A percentile compares a stretch with the other conserved stretches of the same genome.
These are phyloP conservation scores for Leccinum variicolor DNA, from an alignment of 768 basidiomycete genomes.

Conservation along the genomic window DNA sequence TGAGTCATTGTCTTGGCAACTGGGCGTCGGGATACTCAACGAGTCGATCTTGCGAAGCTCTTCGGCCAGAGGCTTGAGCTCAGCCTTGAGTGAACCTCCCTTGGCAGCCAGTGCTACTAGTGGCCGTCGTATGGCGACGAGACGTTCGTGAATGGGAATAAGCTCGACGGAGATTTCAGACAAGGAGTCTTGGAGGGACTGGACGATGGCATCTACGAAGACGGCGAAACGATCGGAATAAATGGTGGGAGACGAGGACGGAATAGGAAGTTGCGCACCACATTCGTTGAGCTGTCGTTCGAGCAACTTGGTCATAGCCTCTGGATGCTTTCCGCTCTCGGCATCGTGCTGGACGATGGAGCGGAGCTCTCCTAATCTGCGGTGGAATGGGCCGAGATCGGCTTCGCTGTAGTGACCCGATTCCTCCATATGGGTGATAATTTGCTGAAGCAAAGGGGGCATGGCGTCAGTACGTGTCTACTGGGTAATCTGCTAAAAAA, in stretches of 20 bases:
- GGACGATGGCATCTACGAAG: conserved; percentile 66
- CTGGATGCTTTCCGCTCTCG: conserved; percentile 78
- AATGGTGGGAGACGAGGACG: conserved; percentile 4
- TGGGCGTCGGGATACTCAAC: conserved; percentile 58
- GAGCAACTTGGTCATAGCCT: conserved; percentile 83
- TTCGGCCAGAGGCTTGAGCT: conserved; percentile 86
- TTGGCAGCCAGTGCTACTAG: conserved; percentile 87
- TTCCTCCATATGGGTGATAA: conserved; percentile 93
- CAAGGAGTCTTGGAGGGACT: conserved; percentile 77
- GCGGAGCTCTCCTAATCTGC: conserved; percentile 76
- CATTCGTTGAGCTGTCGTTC: conserved; percentile 90
- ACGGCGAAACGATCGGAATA: neutral
- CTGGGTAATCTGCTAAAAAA: conserved; percentile 21
- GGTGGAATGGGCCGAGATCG: conserved; percentile 85
- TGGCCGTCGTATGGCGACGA: conserved; percentile 85
- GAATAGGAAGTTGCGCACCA: conserved; percentile 50
- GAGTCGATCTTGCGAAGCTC: conserved; percentile 95
- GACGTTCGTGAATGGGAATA: conserved; percentile 82
- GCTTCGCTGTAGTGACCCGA: conserved; percentile 90
- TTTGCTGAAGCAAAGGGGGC: conserved; percentile 60
- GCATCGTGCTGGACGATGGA: conserved; percentile 82
- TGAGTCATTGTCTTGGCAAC: conserved; percentile 14
- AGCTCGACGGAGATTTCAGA: conserved; percentile 88
- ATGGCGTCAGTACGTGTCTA: conserved; percentile 27
- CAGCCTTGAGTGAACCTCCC: conserved; percentile 78